Evolutionary conservation across 345 rosid species (phyloP), one percentile per base, ranked within the genome.

Genomic region (Eucalyptus cloeziana): DNA sequence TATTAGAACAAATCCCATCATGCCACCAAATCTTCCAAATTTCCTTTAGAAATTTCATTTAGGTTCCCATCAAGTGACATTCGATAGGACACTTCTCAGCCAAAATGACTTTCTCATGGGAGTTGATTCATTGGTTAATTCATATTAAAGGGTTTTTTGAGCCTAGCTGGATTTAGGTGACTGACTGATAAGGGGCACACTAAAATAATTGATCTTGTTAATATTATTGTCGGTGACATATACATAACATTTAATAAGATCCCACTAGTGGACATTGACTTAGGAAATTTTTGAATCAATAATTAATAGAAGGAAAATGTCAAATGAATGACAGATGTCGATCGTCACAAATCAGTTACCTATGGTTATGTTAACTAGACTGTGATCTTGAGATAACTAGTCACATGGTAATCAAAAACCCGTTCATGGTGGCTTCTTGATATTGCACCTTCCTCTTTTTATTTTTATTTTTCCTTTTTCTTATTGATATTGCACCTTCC

Each of bases 271-370:
- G 81, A 52, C 58, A 19, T 52, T 52, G 25, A 52, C 25, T 52
- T 52, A 4, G 15, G 47, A 76, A 10, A 21, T 10, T 37, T 33
- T 21, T 40, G 14, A 21, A 21, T 37, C 8, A 5, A 10, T 76
- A 5, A 37, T 76, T 37, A 40, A 40, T 37, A 21, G 14, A 40
- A 21, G 27, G 47, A 21, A 76, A 21, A 10, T 37, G 83, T 76
- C 45, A 37, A 10, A 76, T 37, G 27, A 76, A 76, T 24, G 6
- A 8, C 13, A 17, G 0, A 71, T 19, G 11, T 17, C 3, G 0
- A 71, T 71, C 7, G 25, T 71, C 81, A 37, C 12, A 22, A 37
- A 71, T 37, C 45, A 6, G 7, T 71, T 17, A 69, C 1, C 13
- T 17, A 11, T 71, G 45, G 13, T 21, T 8, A 37, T 37, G 83